Percentiles rank a stretch among this genome's conserved stretches.
Conservation (phyloP, 495 filamentous ascomycete species). For the Penicillium ochrochloron region DNA sequence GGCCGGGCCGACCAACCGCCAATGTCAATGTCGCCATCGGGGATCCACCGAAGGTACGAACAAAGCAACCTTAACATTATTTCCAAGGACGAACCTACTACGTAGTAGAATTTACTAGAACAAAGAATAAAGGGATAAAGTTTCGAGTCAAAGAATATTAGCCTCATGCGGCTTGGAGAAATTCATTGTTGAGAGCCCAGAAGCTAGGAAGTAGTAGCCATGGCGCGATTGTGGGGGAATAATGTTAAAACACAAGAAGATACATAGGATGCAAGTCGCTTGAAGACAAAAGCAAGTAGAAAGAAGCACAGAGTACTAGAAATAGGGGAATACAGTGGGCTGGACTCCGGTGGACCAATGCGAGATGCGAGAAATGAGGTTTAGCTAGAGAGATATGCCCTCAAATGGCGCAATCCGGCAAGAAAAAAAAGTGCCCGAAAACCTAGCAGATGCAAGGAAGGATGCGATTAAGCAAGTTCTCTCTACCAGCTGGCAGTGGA, state of each 20-base stretch:
- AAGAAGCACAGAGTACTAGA: background rate
- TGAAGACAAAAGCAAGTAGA: slow-evolving; percentile 3
- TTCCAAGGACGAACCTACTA: background rate
- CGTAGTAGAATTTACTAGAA: background rate
- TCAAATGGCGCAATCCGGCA: slow-evolving; percentile 23
- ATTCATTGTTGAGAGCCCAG: slow-evolving; percentile 27
- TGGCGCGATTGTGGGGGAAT: slow-evolving; percentile 29
- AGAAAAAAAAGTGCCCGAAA: slow-evolving; percentile 15
- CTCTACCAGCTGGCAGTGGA: background rate
- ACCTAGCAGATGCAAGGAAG: slow-evolving; percentile 22
- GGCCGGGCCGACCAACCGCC: background rate
- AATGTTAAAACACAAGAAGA: slow-evolving; percentile 13
- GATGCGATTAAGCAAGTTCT: slow-evolving; percentile 1
- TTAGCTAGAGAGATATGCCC: slow-evolving; percentile 9
- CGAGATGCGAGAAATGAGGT: slow-evolving; percentile 5
- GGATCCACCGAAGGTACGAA: slow-evolving; percentile 3
- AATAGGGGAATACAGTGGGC: slow-evolving; percentile 5
- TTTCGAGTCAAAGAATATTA: slow-evolving; percentile 16
- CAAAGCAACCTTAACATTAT: background rate
- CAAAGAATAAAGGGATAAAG: slow-evolving; percentile 1
- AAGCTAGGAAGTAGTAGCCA: slow-evolving; percentile 38
- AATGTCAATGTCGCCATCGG: slow-evolving; percentile 20
- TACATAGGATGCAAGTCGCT: background rate
- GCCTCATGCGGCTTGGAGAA: slow-evolving; percentile 12
- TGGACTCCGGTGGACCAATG: slow-evolving; percentile 30